Evolutionary conservation across 179 eudicot genomes (phyloP).

Genomic region (Silene vulgaris): DNA sequence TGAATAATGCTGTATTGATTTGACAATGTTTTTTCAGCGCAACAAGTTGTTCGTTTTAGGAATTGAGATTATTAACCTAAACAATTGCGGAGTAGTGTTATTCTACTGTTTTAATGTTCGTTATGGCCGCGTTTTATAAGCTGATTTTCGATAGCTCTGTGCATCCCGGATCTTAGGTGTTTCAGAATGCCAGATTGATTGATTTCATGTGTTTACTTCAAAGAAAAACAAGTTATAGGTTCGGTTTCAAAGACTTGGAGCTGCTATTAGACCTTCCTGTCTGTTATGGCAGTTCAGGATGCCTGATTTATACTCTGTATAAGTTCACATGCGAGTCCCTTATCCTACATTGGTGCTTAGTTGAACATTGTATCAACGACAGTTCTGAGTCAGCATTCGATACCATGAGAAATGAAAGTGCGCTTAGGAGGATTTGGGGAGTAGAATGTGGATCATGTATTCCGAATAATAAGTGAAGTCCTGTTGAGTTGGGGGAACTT

Average conservation of each 20-base stretch:
- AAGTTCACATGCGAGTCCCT: neutral
- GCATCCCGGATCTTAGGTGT: neutral
- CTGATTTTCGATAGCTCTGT: neutral
- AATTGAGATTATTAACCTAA: neutral
- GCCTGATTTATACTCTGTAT: too few relatives aligned
- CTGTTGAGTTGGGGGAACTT: too few relatives aligned
- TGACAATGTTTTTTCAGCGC: neutral
- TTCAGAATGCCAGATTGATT: neutral
- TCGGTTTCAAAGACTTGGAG: neutral
- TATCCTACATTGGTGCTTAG: neutral
- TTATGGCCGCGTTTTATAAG: neutral
- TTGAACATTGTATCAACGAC: neutral
- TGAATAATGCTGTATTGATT: constrained; percentile 12
- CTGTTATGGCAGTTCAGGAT: too few relatives aligned
- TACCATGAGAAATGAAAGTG: too few relatives aligned
- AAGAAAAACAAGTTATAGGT: too few relatives aligned
- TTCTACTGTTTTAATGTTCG: neutral
- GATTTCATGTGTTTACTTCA: neutral
- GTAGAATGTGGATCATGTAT: neutral
- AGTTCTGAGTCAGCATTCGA: too few relatives aligned
- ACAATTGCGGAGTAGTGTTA: neutral
- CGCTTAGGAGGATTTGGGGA: neutral
- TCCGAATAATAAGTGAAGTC: neutral
- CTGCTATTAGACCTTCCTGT: too few relatives aligned
- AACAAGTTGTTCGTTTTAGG: neutral